Percentiles rank a stretch among this genome's conserved stretches.
phyloP scores from a whole-genome alignment of 305 asterid genomes.

The Fraxinus xanthoxyloides region DNA sequence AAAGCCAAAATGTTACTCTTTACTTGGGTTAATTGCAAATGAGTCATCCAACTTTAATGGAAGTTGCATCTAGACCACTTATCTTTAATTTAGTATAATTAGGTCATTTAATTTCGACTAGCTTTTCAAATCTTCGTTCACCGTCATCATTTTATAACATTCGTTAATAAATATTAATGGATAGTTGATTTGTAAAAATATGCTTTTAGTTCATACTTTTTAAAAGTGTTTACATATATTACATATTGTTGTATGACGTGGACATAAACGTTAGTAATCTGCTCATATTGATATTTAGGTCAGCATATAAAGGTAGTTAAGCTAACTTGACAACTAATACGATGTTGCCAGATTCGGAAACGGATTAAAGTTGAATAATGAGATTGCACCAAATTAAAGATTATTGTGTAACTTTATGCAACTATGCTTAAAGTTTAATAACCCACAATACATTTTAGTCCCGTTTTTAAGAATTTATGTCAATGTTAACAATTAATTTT shows the following conservation, averaged over 20 bases:
- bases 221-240: background rate
- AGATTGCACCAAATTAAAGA: background rate
- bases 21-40: conserved; percentile 12
- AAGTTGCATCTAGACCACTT: background rate
- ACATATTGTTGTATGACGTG: background rate
- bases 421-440: background rate
- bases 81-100: background rate
- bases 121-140: background rate
- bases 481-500: background rate
- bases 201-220: background rate
- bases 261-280: background rate
- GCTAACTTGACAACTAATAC: background rate
- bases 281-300: background rate
- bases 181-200: background rate
- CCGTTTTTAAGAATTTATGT: background rate
- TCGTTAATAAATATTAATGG: background rate
- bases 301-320: background rate
- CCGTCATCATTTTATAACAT: background rate
- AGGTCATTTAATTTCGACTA: background rate
- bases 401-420: background rate
- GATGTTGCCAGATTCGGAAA: background rate
- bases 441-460: background rate
- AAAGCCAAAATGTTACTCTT: background rate
- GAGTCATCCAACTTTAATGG: background rate
- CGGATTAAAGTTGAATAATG: background rate